phyloP scores from a whole-genome alignment of 768 basidiomycete species.

The Sutorius australiensis region DNA sequence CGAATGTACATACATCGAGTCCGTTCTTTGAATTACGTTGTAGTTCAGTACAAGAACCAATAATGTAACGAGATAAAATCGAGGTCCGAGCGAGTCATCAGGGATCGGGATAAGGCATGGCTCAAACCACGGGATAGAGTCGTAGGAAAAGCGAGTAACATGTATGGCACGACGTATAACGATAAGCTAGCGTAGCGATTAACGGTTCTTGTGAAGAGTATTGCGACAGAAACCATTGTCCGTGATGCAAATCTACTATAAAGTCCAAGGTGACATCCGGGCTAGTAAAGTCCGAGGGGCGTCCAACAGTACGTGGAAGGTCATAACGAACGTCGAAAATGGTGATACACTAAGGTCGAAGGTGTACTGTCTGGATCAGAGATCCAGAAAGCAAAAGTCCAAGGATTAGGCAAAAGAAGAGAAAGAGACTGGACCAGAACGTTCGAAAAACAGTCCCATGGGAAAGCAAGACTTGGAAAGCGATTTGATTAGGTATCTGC shows the following conservation, averaged over 20 bases:
- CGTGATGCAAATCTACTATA: conserved; percentile 27
- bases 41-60: conserved; percentile 11
- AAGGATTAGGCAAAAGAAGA: conserved; percentile 1
- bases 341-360: conserved; percentile 9
- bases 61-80: conserved; percentile 8
- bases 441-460: conserved; percentile 14
- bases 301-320: conserved; percentile 22
- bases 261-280: conserved; percentile 22
- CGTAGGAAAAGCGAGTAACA: conserved; percentile 5
- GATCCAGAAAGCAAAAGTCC: conserved; percentile 5
- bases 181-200: conserved; percentile 29
- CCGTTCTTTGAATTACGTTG: conserved; percentile 53
- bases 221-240: conserved; percentile 13
- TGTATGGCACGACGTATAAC: conserved; percentile 23
- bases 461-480: background rate
- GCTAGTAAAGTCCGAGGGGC: conserved; percentile 12
- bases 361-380: conserved; percentile 7
- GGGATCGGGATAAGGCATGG: background rate
- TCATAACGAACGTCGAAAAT: conserved; percentile 25
- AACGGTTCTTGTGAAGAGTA: conserved; percentile 13
- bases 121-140: background rate
- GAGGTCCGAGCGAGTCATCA: conserved; percentile 8
- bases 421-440: background rate
- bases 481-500: background rate
- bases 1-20: conserved; percentile 65